Percentiles rank a stretch among this genome's conserved stretches.
These are phyloP conservation scores for Hypsizygus ulmarius DNA, from an alignment of 1,284 basidiomycete species.

Conservation along the genomic window DNA sequence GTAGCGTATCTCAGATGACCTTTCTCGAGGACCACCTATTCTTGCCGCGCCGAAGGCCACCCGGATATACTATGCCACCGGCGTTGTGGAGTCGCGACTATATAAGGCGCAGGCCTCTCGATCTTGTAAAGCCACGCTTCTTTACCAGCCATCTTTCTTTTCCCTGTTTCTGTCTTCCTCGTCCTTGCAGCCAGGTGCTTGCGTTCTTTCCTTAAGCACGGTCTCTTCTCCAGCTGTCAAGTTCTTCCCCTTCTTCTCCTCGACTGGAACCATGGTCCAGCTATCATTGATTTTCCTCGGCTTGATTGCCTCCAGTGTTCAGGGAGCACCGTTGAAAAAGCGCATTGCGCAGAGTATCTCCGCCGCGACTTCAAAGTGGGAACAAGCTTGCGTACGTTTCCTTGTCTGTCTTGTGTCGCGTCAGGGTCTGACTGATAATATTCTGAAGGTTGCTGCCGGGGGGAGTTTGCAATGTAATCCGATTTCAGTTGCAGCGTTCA, in stretches of 20 bases:
- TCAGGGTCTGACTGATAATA: background rate
- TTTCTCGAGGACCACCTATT: background rate
- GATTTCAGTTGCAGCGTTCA: constrained; percentile 44
- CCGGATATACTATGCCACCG: background rate
- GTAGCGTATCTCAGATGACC: background rate
- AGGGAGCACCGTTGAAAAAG: constrained; percentile 29
- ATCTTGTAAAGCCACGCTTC: constrained; percentile 3
- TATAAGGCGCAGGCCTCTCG: constrained; percentile 3
- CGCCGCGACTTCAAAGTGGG: constrained; percentile 35
- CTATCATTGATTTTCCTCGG: constrained; percentile 16
- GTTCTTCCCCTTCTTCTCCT: constrained; percentile 9
- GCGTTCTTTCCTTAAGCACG: constrained; percentile 14
- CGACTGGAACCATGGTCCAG: constrained; percentile 16
- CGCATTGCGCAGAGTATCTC: constrained; percentile 39
- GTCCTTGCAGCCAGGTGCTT: constrained; percentile 21
- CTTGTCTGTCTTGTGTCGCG: constrained; percentile 5
- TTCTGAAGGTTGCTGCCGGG: constrained; percentile 40
- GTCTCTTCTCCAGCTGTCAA: constrained; percentile 10
- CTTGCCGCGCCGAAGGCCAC: constrained; percentile 1
- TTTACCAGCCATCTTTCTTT: background rate
- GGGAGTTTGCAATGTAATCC: constrained; percentile 48
- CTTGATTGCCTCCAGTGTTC: constrained; percentile 17
- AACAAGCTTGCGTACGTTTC: constrained; percentile 34
- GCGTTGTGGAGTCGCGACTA: background rate
- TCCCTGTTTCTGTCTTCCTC: background rate